Base-by-base conservation (phyloP, 1,284 basidiomycete genomes). In the Cutaneotrichosporon mucoides region DNA sequence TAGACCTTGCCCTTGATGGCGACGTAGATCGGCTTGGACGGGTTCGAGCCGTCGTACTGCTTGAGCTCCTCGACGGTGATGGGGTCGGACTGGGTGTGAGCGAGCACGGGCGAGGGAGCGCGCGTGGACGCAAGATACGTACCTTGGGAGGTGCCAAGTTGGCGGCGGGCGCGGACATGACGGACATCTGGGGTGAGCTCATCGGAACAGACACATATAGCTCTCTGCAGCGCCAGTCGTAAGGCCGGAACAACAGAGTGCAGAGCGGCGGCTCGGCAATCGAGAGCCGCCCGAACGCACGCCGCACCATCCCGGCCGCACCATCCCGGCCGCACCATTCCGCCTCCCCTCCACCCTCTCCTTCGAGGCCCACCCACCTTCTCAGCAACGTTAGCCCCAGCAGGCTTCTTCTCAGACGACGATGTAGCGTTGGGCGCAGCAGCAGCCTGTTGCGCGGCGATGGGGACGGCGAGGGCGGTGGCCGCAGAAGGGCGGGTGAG, bases 1-100 rank as follows among this genome's bases (percentile, higher is more conserved):
- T 76, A 79, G 6, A 79, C 73, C 38, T 83, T 76, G 36, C 77
- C 77, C 65, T 79, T 79, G 71, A 79, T 79, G 11, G 77, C 78
- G 53, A 79, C 68, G 62, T 72, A 78, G 67, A 79, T 77, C 11
- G 76, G 75, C 56, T 73, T 73, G 47, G 67, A 60, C 6, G 72
- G 66, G 59, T 76, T 72, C 2, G 64, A 62, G 42, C 78, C 78
- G 63, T 77, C 68, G 66, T 72, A 69, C 60, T 73, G 41, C 1
- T 71, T 66, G 33, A 79, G 72, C 11, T 73, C 60, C 12, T 69
- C 40, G 42, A 62, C 62, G 5, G 76, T 58, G 64, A 78, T 77
- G 4, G 77, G 75, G 67, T 74, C 73, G 45, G 69, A 60, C 74
- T 77, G 62, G 40, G 5, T n/a, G n/a, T n/a, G n/a, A n/a, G 48